Percentiles rank a stretch among this genome's conserved stretches.
These are phyloP conservation scores for Cyberlindnera americana DNA, from an alignment of 805 yeast genomes.

Conservation along the genomic window DNA sequence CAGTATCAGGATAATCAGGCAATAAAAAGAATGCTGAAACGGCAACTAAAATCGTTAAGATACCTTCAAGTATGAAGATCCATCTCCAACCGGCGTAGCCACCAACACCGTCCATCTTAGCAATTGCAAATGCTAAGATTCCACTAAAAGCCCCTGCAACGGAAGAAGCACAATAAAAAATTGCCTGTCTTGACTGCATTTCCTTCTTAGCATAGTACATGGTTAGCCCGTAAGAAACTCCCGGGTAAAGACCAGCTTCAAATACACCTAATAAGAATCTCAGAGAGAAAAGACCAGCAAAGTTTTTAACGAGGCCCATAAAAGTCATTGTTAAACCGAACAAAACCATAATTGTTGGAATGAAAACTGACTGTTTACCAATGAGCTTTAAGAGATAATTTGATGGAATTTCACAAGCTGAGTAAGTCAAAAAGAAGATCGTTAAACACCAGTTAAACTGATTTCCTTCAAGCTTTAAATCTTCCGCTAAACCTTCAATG, in stretches of 20 bases:
- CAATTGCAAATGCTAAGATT: constrained; percentile 24
- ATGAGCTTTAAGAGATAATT: constrained; percentile 15
- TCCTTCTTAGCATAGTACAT: constrained; percentile 27
- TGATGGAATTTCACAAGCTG: constrained; percentile 20
- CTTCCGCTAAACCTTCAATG: constrained; percentile 1
- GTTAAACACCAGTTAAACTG: constrained; percentile 19
- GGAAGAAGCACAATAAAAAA: constrained; percentile 20
- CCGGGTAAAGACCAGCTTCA: constrained; percentile 20
- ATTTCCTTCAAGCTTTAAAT: constrained; percentile 11
- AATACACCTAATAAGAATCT: constrained; percentile 16
- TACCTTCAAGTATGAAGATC: constrained; percentile 23
- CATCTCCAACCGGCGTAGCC: constrained; percentile 20
- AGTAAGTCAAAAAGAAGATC: constrained; percentile 16
- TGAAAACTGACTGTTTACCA: constrained; percentile 15
- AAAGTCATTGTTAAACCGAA: constrained; percentile 19
- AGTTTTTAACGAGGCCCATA: constrained; percentile 19
- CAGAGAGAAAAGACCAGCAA: constrained; percentile 13
- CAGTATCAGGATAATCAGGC: constrained; percentile 23
- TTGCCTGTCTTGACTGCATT: constrained; percentile 23
- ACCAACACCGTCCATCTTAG: constrained; percentile 20
- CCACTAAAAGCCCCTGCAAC: constrained; percentile 26
- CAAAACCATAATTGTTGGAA: constrained; percentile 13
- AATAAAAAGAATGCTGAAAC: constrained; percentile 6
- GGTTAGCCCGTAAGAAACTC: constrained; percentile 21
- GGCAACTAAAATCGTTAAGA: constrained; percentile 14